Conservation (phyloP, 345 rosid genomes). For the Lepidium africanum region DNA sequence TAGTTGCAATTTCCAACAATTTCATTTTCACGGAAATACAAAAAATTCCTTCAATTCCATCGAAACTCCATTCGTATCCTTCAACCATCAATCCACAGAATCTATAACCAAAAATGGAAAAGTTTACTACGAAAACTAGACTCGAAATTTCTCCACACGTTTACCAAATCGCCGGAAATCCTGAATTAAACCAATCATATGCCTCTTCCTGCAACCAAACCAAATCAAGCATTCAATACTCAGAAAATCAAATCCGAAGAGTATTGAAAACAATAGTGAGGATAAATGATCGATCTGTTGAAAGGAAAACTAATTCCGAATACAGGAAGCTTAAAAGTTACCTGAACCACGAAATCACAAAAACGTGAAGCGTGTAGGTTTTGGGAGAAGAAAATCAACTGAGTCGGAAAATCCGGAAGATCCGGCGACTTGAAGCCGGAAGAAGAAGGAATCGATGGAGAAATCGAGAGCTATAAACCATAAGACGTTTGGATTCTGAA, state of each 20-base stretch:
- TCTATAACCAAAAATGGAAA: not conserved
- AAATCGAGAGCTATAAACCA: slow-evolving; percentile 20
- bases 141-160: slow-evolving; percentile 8
- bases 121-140: slow-evolving; percentile 8
- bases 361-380: not conserved
- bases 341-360: slow-evolving; percentile 24
- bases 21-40: slow-evolving; percentile 21
- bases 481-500: slow-evolving; percentile 12
- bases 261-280: not conserved
- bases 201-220: slow-evolving; percentile 25
- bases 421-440: slow-evolving; percentile 33
- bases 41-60: slow-evolving; percentile 18
- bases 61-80: not conserved
- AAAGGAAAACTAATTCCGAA: not conserved
- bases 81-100: slow-evolving; percentile 12
- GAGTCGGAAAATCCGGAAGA: slow-evolving; percentile 21
- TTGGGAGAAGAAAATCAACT: not conserved
- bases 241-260: not conserved
- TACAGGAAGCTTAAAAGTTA: not conserved
- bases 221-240: slow-evolving; percentile 7
- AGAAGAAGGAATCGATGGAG: slow-evolving; percentile 14
- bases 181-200: slow-evolving; percentile 35
- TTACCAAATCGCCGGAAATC: slow-evolving; percentile 44
- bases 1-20: slow-evolving; percentile 24
- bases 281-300: not conserved